Percentiles rank a stretch among this genome's conserved stretches.
phyloP scores from a whole-genome alignment of 179 eudicot species.

The Beta lomatogona region DNA sequence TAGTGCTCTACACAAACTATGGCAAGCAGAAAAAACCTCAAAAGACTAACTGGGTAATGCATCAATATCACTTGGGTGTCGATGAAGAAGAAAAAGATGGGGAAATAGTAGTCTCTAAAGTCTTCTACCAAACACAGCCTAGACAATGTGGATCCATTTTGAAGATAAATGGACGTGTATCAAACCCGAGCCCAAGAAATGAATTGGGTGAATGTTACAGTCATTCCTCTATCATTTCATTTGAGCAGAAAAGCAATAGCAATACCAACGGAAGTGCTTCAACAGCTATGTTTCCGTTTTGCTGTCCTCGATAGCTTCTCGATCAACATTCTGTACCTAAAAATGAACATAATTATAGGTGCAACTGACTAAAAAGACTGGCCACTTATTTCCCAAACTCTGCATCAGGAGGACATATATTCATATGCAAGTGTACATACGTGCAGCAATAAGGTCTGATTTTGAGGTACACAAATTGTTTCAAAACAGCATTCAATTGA shows the following conservation, averaged over 20 bases:
- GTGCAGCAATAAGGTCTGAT: conserved; percentile 22
- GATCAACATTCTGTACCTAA: neutral
- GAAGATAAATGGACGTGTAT: conserved; percentile 27
- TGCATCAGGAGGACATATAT: conserved; percentile 15
- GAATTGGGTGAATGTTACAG: conserved; percentile 23
- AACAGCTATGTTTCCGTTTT: conserved; percentile 40
- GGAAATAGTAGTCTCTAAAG: conserved; percentile 40
- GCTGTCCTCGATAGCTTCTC: conserved; percentile 34
- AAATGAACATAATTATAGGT: conserved; percentile 3
- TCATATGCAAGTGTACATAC: conserved; percentile 27
- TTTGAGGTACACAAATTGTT: conserved; percentile 20
- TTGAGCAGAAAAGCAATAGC: conserved; percentile 33
- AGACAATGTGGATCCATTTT: conserved; percentile 41
- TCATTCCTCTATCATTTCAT: conserved; percentile 37
- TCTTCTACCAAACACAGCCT: conserved; percentile 44
- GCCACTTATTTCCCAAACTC: conserved; percentile 13
- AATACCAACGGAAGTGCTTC: conserved; percentile 22
- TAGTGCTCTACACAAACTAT: conserved; percentile 43
- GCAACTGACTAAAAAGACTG: conserved; percentile 1
- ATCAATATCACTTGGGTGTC: conserved; percentile 40
- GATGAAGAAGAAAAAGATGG: conserved; percentile 41
- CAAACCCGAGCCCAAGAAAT: conserved; percentile 27
- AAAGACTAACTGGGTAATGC: conserved; percentile 46
- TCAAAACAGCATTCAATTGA: conserved; percentile 2
- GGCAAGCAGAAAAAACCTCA: conserved; percentile 45